Percentiles rank a stretch among this genome's conserved stretches.
These are phyloP conservation scores for Porphyridium purpureum DNA, from an alignment of 23 red algal species.

Conservation along the genomic window DNA sequence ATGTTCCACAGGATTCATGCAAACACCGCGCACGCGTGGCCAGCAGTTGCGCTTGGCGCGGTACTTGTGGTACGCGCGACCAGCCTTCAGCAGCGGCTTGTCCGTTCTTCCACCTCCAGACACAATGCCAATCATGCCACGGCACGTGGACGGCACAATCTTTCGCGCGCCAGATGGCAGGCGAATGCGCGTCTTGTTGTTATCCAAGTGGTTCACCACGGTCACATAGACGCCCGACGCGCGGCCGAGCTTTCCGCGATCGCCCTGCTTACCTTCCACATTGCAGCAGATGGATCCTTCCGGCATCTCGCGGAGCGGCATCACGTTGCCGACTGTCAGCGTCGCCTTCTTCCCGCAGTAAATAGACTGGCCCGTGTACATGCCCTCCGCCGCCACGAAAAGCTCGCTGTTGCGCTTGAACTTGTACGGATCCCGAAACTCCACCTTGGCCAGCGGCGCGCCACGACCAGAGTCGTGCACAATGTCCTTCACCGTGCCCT, in stretches of 20 bases:
- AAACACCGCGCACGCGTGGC: slow-evolving; percentile 96
- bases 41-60: slow-evolving; percentile 93
- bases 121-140: slow-evolving; percentile 96
- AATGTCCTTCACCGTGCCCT: slow-evolving; percentile 73
- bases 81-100: slow-evolving; percentile 97
- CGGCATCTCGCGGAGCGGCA: slow-evolving; percentile 76
- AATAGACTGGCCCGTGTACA: slow-evolving; percentile 93
- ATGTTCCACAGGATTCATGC: slow-evolving; percentile 99
- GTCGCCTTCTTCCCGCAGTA: slow-evolving; percentile 88
- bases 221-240: slow-evolving; percentile 80
- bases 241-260: slow-evolving; percentile 84
- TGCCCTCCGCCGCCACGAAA: slow-evolving; percentile 87
- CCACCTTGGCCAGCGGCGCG: slow-evolving; percentile 83
- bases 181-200: slow-evolving; percentile 85
- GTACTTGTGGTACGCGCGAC: slow-evolving; percentile 96
- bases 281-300: slow-evolving; percentile 97
- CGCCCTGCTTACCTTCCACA: slow-evolving; percentile 87
- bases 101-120: slow-evolving; percentile 87
- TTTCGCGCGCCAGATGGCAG: slow-evolving; percentile 76
- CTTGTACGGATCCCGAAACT: slow-evolving; percentile 86
- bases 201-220: slow-evolving; percentile 87
- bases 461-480: slow-evolving; percentile 95
- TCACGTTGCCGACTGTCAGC: slow-evolving; percentile 85
- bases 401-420: slow-evolving; percentile 68
- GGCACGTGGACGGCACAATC: slow-evolving; percentile 76